A percentile compares a stretch with the other conserved stretches of the same genome.
Evolutionary conservation across 306 rosid species (phyloP).

Genomic region (Cicer bijugum): DNA sequence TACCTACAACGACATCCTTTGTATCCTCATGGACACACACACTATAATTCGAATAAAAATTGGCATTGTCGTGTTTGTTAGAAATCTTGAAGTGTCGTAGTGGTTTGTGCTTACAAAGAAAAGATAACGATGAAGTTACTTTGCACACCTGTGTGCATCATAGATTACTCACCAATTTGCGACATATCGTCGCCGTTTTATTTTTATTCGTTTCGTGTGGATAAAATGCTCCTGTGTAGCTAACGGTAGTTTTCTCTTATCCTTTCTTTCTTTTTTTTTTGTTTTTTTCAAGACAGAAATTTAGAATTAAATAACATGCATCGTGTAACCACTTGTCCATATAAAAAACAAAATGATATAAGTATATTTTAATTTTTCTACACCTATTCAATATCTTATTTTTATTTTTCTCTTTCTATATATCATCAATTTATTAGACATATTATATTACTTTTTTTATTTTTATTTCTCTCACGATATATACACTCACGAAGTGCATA

Average conservation of each 20-base stretch:
- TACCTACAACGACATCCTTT: not conserved
- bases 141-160: not conserved
- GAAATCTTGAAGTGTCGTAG: conserved; percentile 9
- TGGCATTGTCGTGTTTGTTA: not conserved
- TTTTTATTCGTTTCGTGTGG: conserved; percentile 39
- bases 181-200: conserved; percentile 54
- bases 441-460: too few species aligned
- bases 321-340: too few species aligned
- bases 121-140: conserved; percentile 44
- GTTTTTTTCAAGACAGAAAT: too few species aligned
- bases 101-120: not conserved
- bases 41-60: not conserved
- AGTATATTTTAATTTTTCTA: too few species aligned
- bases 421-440: too few species aligned
- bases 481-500: too few species aligned
- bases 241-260: conserved; percentile 21
- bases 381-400: too few species aligned
- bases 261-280: not conserved
- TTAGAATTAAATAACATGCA: too few species aligned
- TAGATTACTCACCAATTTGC: conserved; percentile 35
- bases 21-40: not conserved
- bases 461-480: too few species aligned
- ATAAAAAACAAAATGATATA: too few species aligned
- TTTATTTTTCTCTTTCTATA: too few species aligned
- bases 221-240: not conserved